Base-by-base conservation (phyloP, 192 early-diverging fungal species). In the Coemansia javaensis region DNA sequence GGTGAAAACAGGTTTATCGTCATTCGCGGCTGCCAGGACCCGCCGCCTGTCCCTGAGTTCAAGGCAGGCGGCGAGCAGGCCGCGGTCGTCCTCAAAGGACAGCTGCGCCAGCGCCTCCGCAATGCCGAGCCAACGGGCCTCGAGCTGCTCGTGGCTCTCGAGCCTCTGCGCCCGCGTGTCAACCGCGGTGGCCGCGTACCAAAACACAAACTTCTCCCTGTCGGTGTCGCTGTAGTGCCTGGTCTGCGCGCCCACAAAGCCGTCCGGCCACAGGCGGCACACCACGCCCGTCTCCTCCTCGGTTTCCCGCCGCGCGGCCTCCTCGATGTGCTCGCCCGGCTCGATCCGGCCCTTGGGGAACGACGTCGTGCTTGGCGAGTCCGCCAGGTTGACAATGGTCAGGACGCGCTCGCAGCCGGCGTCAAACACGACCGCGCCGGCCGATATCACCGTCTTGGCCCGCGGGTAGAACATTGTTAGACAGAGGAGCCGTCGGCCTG, bases 281-380 rank as follows among this genome's bases (percentile, higher is more conserved):
- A 52, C 17, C 23, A 59, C 52, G 6, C 69, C 69, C 1, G 69
- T 43, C 23, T 72, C 69, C 25, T 65, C 69, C 10, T 60, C 56
- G 7, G 65, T 62, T 23, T 72, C 68, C 7, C 68, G 31, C 22
- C 55, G 30, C 0, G 68, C 68, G 1, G 61, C 68, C 5, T 39
- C 43, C 17, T 50, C 53, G 16, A 38, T 31, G 5, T 28, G 49
- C 45, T 72, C 68, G 18, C 37, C 57, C 2, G 35, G 28, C 32
- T 72, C 61, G 12, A 72, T 18, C 4, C 42, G 44, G 52, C 68
- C 68, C 44, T 72, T 72, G 20, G 68, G 68, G 31, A 72, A 72
- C n/a, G 42, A 42, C 6, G 53, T 37, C 0, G 28, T 24, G 16
- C 45, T 4, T 10, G 28, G 28, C 7, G 7, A 36, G 5, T 33